Base-by-base conservation (phyloP, 2,329 filamentous ascomycete genomes). In the Ophiosphaerella narmari region DNA sequence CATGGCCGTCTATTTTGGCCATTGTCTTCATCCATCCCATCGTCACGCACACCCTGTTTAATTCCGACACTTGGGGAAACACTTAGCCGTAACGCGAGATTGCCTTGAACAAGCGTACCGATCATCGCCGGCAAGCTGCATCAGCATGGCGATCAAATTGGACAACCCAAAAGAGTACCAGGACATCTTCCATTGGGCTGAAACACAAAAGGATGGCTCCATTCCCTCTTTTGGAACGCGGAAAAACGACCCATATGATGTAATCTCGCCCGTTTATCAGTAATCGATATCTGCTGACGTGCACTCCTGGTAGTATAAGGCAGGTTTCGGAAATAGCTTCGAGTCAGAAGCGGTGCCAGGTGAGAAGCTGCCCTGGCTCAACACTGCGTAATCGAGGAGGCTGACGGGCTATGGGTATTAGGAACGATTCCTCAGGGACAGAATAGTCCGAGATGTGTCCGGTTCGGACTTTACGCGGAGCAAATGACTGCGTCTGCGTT, bases 121-220 rank as follows among this genome's bases (percentile, higher is more conserved):
- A 18, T 32, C 23, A 24, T 9, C 23, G 16, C 13, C 39, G 8
- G 11, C 16, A 7, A 34, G 8, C 26, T 34, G 21, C 3, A 4
- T 24, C 39, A 63, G 34, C 23, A 70, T 70, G 66, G 55, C 66
- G 34, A 43, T 62, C 14, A 47, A 54, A 26, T 45, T 65, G 54
- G 46, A 72, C 61, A 52, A 75, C 57, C 67, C 77, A 46, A 56
- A 72, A 44, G 57, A 72, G 42, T 73, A 72, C 43, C 70, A 73
- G 50, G 61, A 68, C 14, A 72, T 71, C 40, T 73, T 73, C 55
- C 71, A 73, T 62, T 85, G 82, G 82, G 82, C 81, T 0, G 81
- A 83, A 62, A 84, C 82, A n/a, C 82, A 85, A 57, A 77, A 83
- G 60, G 76, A 84, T 62, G 82, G 78, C 0, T 61, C 73, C 0